Percentiles rank a stretch among this genome's conserved stretches.
phyloP scores from a whole-genome alignment of 202 grass and related monocot genomes.

The Tripidium arundinaceum region DNA sequence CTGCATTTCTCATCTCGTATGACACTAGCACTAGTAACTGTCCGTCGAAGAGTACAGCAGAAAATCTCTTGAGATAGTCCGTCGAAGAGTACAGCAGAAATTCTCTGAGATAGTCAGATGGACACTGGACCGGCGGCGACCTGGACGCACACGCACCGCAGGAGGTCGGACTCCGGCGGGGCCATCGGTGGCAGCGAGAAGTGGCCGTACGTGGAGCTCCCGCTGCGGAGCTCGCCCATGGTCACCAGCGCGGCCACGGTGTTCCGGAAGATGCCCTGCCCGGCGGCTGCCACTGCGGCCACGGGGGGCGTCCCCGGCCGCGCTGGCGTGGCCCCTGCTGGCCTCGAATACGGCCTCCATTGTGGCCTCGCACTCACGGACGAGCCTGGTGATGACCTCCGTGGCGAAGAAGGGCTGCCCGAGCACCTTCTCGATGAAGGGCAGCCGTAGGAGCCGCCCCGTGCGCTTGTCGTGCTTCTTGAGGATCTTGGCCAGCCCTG shows the following conservation, averaged over 20 bases:
- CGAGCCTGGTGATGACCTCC: constrained; percentile 60
- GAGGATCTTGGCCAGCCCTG: constrained; percentile 77
- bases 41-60: not conserved
- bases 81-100: not conserved
- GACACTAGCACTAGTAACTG: not conserved
- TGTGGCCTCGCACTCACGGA: constrained; percentile 60
- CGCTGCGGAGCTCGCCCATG: constrained; percentile 60
- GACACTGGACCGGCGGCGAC: constrained; percentile 38
- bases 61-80: not conserved
- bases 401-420: constrained; percentile 83
- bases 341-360: constrained; percentile 50
- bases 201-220: constrained; percentile 54
- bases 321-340: not conserved
- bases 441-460: constrained; percentile 44
- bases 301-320: not conserved
- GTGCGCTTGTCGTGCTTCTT: constrained; percentile 86
- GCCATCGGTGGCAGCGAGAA: constrained; percentile 74
- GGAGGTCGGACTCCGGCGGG: constrained; percentile 33
- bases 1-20: not conserved
- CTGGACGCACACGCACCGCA: constrained; percentile 30
- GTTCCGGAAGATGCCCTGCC: constrained; percentile 58
- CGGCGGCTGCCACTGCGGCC: not conserved
- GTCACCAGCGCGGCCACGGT: constrained; percentile 57
- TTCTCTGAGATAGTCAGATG: not conserved
- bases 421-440: constrained; percentile 68